Conservation (phyloP, 805 yeast genomes). For the Limtongozyma cylindracea region DNA sequence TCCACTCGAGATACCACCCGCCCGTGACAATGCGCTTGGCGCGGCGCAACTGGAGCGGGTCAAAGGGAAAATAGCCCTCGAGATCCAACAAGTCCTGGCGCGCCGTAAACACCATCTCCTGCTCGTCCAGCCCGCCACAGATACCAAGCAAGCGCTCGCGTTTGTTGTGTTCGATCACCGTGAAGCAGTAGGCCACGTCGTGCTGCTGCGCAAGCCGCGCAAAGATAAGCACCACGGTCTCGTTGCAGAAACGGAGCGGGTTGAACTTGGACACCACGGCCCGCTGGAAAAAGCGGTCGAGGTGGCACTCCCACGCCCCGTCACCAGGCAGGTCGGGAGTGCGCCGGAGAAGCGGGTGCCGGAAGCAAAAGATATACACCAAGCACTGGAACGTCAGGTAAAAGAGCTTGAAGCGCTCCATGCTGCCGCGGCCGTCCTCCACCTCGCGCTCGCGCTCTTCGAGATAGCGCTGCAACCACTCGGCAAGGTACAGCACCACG, state of each 20-base stretch:
- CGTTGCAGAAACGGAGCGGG: slow-evolving; percentile 83
- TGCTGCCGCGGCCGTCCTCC: slow-evolving; percentile 21
- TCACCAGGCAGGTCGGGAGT: slow-evolving; percentile 2
- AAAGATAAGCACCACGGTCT: slow-evolving; percentile 79
- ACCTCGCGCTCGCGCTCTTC: slow-evolving; percentile 73
- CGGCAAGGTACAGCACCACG: slow-evolving; percentile 58
- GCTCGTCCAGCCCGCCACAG: slow-evolving; percentile 15
- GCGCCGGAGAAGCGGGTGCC: slow-evolving; percentile 34
- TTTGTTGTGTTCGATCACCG: slow-evolving; percentile 77
- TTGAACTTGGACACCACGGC: slow-evolving; percentile 73
- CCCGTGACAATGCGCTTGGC: slow-evolving; percentile 24
- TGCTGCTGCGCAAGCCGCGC: slow-evolving; percentile 81
- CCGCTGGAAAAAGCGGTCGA: slow-evolving; percentile 74
- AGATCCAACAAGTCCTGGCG: slow-evolving; percentile 64
- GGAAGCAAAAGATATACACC: slow-evolving; percentile 76
- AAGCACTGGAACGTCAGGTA: slow-evolving; percentile 83
- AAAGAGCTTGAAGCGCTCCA: slow-evolving; percentile 76
- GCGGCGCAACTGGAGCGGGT: slow-evolving; percentile 54
- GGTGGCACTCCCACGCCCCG: slow-evolving; percentile 43
- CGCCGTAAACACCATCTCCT: slow-evolving; percentile 9
- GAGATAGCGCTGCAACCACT: slow-evolving; percentile 67
- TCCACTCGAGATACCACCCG: slow-evolving; percentile 50
- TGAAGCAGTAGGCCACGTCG: slow-evolving; percentile 79
- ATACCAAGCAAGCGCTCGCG: slow-evolving; percentile 38
- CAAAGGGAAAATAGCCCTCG: slow-evolving; percentile 93